Base-by-base conservation (phyloP, 2,329 filamentous ascomycete species). In the Tolypocladium cylindrosporum region DNA sequence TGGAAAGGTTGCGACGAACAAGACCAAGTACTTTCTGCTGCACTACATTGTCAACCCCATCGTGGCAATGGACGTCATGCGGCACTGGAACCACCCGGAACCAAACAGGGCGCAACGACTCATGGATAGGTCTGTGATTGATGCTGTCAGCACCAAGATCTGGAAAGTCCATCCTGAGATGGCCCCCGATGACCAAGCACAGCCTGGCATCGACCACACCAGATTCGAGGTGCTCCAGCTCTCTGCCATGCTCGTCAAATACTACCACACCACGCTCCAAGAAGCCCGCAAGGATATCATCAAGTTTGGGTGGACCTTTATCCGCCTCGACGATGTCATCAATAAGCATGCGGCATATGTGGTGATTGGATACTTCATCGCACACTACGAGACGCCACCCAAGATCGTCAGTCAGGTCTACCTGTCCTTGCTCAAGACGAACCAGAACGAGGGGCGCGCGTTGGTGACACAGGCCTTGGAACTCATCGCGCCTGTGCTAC, bases 271-370 rank as follows among this genome's bases (percentile, higher is more conserved):
- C 39, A 89, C 91, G 57, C 82, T 99, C 1, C 89, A 95, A 64
- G 94, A 97, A 67, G 87, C 90, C 2, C 86, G 95, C 42, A 99
- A 99, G 73, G 94, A 99, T 63, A 93, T 99, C 61, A 99, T 99
- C 68, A 97, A 97, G 74, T 99, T 97, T 72, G 92, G 91, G 3
- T 99, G 94, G 94, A 96, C 92, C 21, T 97, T 96, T 69, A 99
- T 99, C 66, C 86, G 90, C 31, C 82, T 99, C n/a, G 95, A 99
- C 68, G 94, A 99, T 71, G 90, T 96, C 58, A 96, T 99, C 77
- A 99, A 97, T 78, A 99, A 99, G 72, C 94, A 97, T 71, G 94
- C 93, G 0, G 92, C 94, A 3, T 99, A 99, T 67, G 93, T 97
- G 6, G 85, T 99, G 7, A 95, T 99, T 61, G 91, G 90, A 3